These are phyloP conservation scores for Leptodontidium sp. DNA, from an alignment of 2,329 filamentous ascomycete genomes.

Conservation along the genomic window DNA sequence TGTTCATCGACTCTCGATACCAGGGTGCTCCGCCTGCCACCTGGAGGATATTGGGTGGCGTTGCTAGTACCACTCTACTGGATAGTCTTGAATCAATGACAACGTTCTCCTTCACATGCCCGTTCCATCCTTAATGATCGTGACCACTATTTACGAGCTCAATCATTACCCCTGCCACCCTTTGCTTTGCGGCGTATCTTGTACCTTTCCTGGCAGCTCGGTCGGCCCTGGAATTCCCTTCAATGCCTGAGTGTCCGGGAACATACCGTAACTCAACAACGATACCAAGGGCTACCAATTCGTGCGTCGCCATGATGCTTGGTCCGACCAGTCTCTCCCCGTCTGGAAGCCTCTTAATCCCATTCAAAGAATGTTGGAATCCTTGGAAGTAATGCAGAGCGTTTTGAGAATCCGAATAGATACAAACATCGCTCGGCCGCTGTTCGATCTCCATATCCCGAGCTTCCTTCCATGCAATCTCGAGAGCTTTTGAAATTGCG, in stretches of 20 bases:
- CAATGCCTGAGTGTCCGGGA: constrained; percentile 23
- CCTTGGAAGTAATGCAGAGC: constrained; percentile 18
- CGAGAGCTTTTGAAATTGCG: constrained; percentile 27
- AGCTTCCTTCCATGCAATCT: constrained; percentile 25
- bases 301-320: constrained; percentile 25
- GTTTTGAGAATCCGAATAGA: constrained; percentile 19
- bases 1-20: not conserved
- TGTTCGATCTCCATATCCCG: constrained; percentile 17
- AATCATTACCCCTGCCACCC: constrained; percentile 1
- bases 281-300: constrained; percentile 21
- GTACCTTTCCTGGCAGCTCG: constrained; percentile 21
- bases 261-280: constrained; percentile 23
- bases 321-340: constrained; percentile 24
- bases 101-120: not conserved
- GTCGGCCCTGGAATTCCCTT: constrained; percentile 26
- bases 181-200: constrained; percentile 8
- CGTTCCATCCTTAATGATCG: not conserved
- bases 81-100: not conserved
- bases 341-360: constrained; percentile 10
- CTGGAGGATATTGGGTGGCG: not conserved
- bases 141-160: not conserved
- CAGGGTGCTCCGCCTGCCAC: not conserved
- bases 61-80: not conserved
- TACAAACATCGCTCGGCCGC: constrained; percentile 16
- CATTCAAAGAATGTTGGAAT: constrained; percentile 8